phyloP scores from a whole-genome alignment of 345 rosid species.

The Eucalyptus caleyi region DNA sequence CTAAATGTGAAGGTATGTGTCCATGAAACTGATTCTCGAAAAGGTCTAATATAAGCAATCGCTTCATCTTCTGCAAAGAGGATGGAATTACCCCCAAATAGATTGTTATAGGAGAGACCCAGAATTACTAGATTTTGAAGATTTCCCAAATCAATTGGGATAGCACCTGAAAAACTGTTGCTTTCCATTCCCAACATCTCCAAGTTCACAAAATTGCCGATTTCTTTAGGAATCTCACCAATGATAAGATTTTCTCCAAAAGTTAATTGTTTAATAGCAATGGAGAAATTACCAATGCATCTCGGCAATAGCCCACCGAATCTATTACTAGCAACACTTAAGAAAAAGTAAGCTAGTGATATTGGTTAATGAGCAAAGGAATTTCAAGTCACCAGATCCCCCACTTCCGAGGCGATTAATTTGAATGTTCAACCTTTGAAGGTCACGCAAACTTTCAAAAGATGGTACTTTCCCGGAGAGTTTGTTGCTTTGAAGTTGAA shows the following conservation, averaged over 20 bases:
- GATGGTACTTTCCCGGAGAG: neutral
- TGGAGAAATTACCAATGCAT: neutral
- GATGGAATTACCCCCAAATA: slow-evolving; percentile 1
- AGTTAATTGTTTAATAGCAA: accelerated
- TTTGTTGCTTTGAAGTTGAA: neutral
- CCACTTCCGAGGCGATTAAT: neutral
- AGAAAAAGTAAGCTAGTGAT: neutral
- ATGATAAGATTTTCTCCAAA: accelerated
- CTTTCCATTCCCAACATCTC: neutral
- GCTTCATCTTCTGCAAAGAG: slow-evolving; percentile 1
- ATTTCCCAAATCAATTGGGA: slow-evolving; percentile 1
- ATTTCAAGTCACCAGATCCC: neutral
- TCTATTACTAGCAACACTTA: accelerated
- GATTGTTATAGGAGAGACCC: neutral
- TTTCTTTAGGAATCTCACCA: neutral
- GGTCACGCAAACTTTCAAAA: neutral
- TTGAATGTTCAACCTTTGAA: neutral
- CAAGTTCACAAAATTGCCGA: neutral
- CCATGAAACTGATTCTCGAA: neutral
- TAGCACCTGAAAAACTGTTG: neutral
- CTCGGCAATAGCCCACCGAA: neutral
- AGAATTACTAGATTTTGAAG: neutral
- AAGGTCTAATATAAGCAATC: neutral
- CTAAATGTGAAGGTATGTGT: neutral
- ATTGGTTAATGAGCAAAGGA: slow-evolving; percentile 1